Base-by-base conservation (phyloP, 78 protist genomes). In the Dictyostelium firmibasis region DNA sequence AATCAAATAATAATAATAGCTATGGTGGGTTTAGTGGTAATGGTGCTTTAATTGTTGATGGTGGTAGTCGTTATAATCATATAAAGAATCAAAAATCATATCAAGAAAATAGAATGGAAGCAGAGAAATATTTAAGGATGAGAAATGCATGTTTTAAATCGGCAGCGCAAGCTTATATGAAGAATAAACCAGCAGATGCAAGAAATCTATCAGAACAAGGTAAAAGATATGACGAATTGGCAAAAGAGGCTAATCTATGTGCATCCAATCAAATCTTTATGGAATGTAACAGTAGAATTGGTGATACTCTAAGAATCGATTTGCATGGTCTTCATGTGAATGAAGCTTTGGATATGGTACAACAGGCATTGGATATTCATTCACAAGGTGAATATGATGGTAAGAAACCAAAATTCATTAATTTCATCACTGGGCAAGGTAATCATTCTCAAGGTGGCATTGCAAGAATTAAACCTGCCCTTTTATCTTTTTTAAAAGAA, bases 331-430 rank as follows among this genome's bases (percentile, higher is more conserved):
- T 89, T 2, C 87, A 89, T 50, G 94, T 89, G 3, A 23, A 35
- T 36, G 94, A 89, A 14, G 94, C 94, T 16, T 69, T 89, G 25
- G 94, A 89, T 16, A 81, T 89, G 86, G 94, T 69, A 1, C 72
- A 84, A 31, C 74, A 81, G 10, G 84, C 83, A 33, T 11, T 89
- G 7, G 70, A 64, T 25, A 67, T 81, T 6, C 94, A 89, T n/a
- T 29, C 83, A 2, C 70, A 44, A 41, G 87, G 87, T n/a, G 83
- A 89, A 33, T 78, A 81, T n/a, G 62, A 57, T 27, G 57, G 77
- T 64, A 35, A 57, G 1, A 57, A 29, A 20, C 94, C 94, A 23
- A 79, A 70, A 47, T 27, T 6, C 4, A 79, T 89, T 25, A 84
- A 44, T 31, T 50, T 89, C n/a, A 89, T 89, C n/a, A 64, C 82